Base-by-base conservation (phyloP, 352 stramenopile genomes). In the Aphanomyces invadans region DNA sequence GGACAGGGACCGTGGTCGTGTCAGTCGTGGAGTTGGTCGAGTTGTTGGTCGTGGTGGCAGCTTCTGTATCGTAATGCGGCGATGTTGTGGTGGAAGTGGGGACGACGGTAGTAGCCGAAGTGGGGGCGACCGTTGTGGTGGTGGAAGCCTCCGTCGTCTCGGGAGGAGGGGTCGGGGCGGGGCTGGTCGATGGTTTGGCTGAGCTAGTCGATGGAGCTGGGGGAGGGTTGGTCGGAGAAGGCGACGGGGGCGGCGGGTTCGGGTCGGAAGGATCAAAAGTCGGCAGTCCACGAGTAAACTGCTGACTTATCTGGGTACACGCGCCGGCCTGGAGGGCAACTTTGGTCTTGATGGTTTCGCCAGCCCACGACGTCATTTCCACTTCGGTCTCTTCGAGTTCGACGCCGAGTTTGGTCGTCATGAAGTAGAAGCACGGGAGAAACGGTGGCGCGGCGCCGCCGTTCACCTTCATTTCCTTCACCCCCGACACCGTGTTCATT, bases 341-440 rank as follows among this genome's bases (percentile, higher is more conserved):
- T 15, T 76, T 87, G 51, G 86, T 79, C 39, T 75, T 69, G 49
- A 89, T 78, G 48, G 71, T 73, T 56, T 90, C 75, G 28, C 78
- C 81, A 49, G 73, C 78, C 15, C 81, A 66, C 60, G 81, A 84
- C 45, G 79, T 90, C 49, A 86, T 69, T 3, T 75, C 66, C 31
- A 90, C 74, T 10, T 68, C 72, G 0, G 60, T 67, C 3, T 55
- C 11, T 4, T 23, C 21, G 49, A 67, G 60, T 46, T 67, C 46
- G 10, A 67, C 60, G n/a, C 42, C 42, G 21, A 60, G 45, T 5
- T 3, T 33, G 23, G 26, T 4, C 10, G 38, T 45, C 60, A 42
- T 67, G 32, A 67, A 67, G 42, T 80, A 81, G 64, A 77, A 81
- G 9, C 71, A 67, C 11, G 72, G 72, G 21, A 61, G 38, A 4